phyloP scores from a whole-genome alignment of 1,139 yeast genomes.

The Hansenula sp. region DNA sequence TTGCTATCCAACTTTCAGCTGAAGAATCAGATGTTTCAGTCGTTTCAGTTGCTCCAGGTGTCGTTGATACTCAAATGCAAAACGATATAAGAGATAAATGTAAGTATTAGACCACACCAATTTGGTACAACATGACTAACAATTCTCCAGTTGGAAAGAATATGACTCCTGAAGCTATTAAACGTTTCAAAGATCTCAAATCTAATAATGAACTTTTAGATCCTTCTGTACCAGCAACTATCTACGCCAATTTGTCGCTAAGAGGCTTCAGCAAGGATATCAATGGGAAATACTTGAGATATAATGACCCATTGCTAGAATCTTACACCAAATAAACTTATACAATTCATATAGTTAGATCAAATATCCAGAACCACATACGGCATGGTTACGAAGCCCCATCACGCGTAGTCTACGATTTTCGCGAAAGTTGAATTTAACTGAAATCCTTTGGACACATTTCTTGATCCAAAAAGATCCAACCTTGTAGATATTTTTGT shows the following conservation, averaged over 20 bases:
- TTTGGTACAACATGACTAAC: not conserved
- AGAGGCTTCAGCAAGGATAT: slow-evolving; percentile 46
- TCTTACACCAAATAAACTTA: slow-evolving; percentile 11
- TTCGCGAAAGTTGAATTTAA: too few relatives aligned
- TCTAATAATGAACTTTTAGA: slow-evolving; percentile 47
- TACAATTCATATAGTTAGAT: not conserved
- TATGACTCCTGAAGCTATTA: slow-evolving; percentile 55
- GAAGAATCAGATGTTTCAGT: slow-evolving; percentile 62
- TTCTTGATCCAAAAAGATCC: too few relatives aligned
- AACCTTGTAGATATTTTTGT: too few relatives aligned
- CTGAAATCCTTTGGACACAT: too few relatives aligned
- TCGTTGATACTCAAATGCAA: slow-evolving; percentile 89
- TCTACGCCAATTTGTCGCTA: slow-evolving; percentile 61
- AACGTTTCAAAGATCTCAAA: slow-evolving; percentile 59
- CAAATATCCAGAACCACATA: not conserved
- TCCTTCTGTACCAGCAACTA: slow-evolving; percentile 67
- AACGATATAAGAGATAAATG: slow-evolving; percentile 56
- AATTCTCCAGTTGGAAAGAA: slow-evolving; percentile 34
- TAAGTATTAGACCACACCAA: slow-evolving; percentile 9
- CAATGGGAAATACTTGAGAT: slow-evolving; percentile 64
- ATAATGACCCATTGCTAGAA: slow-evolving; percentile 39
- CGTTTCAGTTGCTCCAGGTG: slow-evolving; percentile 86
- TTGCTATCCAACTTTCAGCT: slow-evolving; percentile 57
- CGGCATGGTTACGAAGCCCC: not conserved
- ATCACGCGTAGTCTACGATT: too few relatives aligned